These are phyloP conservation scores for Cytidiella melzeri DNA, from an alignment of 768 basidiomycete genomes.

Conservation along the genomic window DNA sequence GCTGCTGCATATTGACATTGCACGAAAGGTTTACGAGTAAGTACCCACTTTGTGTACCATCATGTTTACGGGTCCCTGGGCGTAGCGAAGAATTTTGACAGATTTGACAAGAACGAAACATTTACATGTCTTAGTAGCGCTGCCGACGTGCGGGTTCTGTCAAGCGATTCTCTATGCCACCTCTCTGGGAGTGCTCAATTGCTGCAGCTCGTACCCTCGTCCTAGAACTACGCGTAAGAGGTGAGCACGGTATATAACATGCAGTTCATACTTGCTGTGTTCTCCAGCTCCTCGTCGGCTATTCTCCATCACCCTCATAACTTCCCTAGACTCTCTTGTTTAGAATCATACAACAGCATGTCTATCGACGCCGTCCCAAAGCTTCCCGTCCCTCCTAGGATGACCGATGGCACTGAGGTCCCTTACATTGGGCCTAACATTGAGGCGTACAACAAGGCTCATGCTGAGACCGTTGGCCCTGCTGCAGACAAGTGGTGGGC, in stretches of 20 bases:
- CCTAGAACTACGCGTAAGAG: background rate
- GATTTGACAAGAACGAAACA: too few relatives aligned
- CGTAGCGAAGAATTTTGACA: too few relatives aligned
- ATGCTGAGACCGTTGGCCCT: slow-evolving; percentile 65
- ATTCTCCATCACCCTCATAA: background rate
- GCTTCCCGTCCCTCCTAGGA: slow-evolving; percentile 69
- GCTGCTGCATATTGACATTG: too few relatives aligned
- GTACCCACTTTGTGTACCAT: too few relatives aligned
- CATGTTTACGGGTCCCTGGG: too few relatives aligned
- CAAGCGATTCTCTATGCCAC: too few relatives aligned
- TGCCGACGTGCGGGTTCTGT: too few relatives aligned
- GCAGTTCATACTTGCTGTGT: background rate
- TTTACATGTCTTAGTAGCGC: too few relatives aligned
- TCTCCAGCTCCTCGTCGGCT: background rate
- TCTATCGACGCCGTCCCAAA: slow-evolving; percentile 19
- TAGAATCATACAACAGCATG: background rate
- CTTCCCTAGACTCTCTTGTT: background rate
- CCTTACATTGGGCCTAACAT: slow-evolving; percentile 70
- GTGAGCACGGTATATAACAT: background rate
- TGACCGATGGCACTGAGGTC: slow-evolving; percentile 48
- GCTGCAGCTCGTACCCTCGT: background rate
- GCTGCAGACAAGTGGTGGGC: slow-evolving; percentile 88
- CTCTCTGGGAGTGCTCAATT: too few relatives aligned
- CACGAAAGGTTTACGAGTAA: too few relatives aligned
- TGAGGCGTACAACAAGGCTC: slow-evolving; percentile 34